Evolutionary conservation across 176 grass and related monocot genomes (phyloP), one percentile per base, ranked within the genome.

Genomic region (Tillandsia leiboldiana): DNA sequence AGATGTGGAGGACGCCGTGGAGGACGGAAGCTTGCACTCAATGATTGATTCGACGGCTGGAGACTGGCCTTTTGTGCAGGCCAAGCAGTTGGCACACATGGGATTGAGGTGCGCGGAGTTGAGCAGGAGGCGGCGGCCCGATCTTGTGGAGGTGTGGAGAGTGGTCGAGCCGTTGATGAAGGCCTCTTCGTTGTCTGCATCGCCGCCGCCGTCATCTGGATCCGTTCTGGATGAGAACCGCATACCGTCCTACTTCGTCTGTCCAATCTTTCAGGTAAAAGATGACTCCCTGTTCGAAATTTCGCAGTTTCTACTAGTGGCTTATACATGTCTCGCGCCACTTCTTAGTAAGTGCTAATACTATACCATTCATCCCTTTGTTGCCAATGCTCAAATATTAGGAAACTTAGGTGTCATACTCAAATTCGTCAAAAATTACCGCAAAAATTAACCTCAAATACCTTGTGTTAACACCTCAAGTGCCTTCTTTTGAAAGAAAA

Each of bases 241-340:
- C 6, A 7, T 56, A 13, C 88, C 85, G 17, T 84, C 74, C 47
- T 92, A 83, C 58, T 89, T 96, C 76, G 56, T 89, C 9, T 89
- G 92, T 76, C 92, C 85, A 50, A 91, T 96, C 63, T 74, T 79
- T 75, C 87, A 91, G 91, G 91, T 91, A 82, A 42, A 42, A 42
- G 33, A 42, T 42, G 4, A 42, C 3, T 42, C 33, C 33, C 33
- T 42, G 33, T 42, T 42, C 33, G 1, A 42, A 42, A 42, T 42
- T 42, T 24, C 26, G 64, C 15, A 51, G 23, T 56, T 27, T 63
- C 59, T 70, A 13, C 49, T 29, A 42, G 28, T 14, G 26, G 15
- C 50, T 71, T 8, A 10, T 50, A 61, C 13, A 65, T 2, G 24
- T 24, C 24, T 24, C 1, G 24, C 24, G 1, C 24, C 1, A 24